A percentile compares a stretch with the other conserved stretches of the same genome.
Evolutionary conservation across 192 early-diverging fungal genomes (phyloP).

Genomic region (Funneliformis mosseae): DNA sequence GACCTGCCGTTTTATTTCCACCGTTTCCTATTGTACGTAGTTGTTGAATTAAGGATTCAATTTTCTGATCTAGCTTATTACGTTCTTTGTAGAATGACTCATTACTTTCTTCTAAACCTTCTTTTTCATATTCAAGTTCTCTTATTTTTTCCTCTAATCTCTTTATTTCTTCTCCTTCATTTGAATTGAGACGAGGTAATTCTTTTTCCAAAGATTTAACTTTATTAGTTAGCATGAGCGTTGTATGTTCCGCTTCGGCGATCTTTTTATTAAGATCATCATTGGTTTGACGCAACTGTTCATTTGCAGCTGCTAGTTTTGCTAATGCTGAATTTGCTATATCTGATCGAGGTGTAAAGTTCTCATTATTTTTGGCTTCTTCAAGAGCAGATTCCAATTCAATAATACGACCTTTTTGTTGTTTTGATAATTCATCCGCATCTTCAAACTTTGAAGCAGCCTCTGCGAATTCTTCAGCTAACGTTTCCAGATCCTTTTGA

Average conservation of each 20-base stretch:
- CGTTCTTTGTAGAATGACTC: slow-evolving; percentile 21
- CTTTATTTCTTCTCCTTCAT: not conserved
- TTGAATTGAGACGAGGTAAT: not conserved
- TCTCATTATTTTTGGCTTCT: slow-evolving; percentile 8
- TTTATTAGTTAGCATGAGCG: slow-evolving; percentile 11
- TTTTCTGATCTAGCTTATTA: slow-evolving; percentile 16
- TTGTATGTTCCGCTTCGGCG: slow-evolving; percentile 6
- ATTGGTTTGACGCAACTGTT: slow-evolving; percentile 27
- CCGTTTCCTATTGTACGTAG: not conserved
- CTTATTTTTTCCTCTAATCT: slow-evolving; percentile 21
- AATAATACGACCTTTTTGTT: slow-evolving; percentile 41
- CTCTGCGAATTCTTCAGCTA: slow-evolving; percentile 45
- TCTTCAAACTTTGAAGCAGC: slow-evolving; percentile 42
- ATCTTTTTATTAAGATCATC: slow-evolving; percentile 18
- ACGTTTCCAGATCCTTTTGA: slow-evolving; percentile 42
- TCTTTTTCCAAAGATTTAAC: slow-evolving; percentile 24
- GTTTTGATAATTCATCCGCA: slow-evolving; percentile 37
- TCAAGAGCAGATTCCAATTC: slow-evolving; percentile 40
- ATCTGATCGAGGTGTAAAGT: not conserved
- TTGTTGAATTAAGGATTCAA: slow-evolving; percentile 21
- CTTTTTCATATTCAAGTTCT: slow-evolving; percentile 21
- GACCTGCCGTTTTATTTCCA: not conserved
- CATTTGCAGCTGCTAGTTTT: slow-evolving; percentile 21
- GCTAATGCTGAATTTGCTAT: slow-evolving; percentile 13
- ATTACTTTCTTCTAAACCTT: slow-evolving; percentile 19